Evolutionary conservation across 208 protist genomes (phyloP).

Genomic region (Herpetomonas tarakana): DNA sequence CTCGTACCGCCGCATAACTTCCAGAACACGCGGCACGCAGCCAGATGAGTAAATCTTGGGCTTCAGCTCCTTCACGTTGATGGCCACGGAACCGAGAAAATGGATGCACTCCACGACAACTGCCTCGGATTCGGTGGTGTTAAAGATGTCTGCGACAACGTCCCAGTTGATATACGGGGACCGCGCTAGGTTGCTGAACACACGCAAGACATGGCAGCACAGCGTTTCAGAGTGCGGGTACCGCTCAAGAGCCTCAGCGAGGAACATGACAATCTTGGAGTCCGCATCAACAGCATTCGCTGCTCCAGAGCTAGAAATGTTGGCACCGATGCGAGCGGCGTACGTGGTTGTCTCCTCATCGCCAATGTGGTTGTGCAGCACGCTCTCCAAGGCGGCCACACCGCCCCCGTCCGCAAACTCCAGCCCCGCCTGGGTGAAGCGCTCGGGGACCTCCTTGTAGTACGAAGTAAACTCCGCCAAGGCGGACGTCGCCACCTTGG

Average conservation of each 20-base stretch:
- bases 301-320: conserved; percentile 68
- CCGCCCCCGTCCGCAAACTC: conserved; percentile 77
- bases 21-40: conserved; percentile 72
- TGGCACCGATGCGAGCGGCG: conserved; percentile 66
- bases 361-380: conserved; percentile 61
- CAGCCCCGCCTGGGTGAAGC: conserved; percentile 52
- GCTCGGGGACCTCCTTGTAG: conserved; percentile 67
- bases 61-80: conserved; percentile 85
- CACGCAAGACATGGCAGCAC: conserved; percentile 70
- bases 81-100: conserved; percentile 78
- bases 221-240: conserved; percentile 66
- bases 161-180: conserved; percentile 78
- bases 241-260: conserved; percentile 59
- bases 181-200: conserved; percentile 79
- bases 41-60: conserved; percentile 69
- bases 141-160: conserved; percentile 56
- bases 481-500: conserved; percentile 43
- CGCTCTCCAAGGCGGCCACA: conserved; percentile 54
- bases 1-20: conserved; percentile 66
- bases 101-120: conserved; percentile 69
- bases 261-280: conserved; percentile 55
- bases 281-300: conserved; percentile 44
- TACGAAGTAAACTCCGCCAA: conserved; percentile 89
- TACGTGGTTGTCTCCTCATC: conserved; percentile 74
- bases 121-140: conserved; percentile 60